Conservation (phyloP, 2,329 filamentous ascomycete species). For the Aspergillus sp. region DNA sequence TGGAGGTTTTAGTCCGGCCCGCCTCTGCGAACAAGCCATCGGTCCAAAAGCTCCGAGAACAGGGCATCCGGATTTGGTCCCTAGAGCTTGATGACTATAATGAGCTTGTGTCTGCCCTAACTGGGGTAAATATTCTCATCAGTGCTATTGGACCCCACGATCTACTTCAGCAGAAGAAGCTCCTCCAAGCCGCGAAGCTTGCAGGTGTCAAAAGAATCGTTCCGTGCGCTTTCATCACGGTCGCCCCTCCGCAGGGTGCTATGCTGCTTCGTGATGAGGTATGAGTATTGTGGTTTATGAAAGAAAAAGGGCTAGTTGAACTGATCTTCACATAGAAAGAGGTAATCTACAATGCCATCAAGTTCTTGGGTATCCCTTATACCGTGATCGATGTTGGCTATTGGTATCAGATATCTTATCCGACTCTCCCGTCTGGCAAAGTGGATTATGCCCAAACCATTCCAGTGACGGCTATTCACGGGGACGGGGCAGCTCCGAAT, state of each 20-base stretch:
- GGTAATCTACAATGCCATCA: conserved; percentile 45
- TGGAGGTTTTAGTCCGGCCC: conserved; percentile 44
- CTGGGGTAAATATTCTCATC: conserved; percentile 43
- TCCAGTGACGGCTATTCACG: too few relatives aligned
- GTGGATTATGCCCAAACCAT: neutral
- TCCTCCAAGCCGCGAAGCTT: conserved; percentile 45
- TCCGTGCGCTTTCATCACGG: conserved; percentile 45
- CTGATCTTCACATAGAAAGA: conserved; percentile 42
- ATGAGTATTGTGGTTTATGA: neutral
- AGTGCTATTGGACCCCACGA: conserved; percentile 29
- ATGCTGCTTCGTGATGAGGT: conserved; percentile 34
- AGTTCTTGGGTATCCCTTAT: conserved; percentile 46
- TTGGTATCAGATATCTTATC: conserved; percentile 51
- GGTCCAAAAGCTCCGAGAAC: conserved; percentile 31
- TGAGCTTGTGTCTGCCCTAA: neutral
- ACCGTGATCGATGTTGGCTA: conserved; percentile 56
- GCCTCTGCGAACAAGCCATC: conserved; percentile 44
- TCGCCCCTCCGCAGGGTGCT: conserved; percentile 36
- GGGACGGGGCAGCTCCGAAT: conserved; percentile 38
- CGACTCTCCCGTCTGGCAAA: conserved; percentile 31
- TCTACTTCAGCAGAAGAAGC: conserved; percentile 35
- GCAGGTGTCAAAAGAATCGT: conserved; percentile 50
- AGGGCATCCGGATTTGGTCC: conserved; percentile 33
- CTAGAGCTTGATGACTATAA: neutral
- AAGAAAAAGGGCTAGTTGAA: neutral